Base-by-base conservation (phyloP, 2,329 filamentous ascomycete species). In the Zymoseptoria brevis region DNA sequence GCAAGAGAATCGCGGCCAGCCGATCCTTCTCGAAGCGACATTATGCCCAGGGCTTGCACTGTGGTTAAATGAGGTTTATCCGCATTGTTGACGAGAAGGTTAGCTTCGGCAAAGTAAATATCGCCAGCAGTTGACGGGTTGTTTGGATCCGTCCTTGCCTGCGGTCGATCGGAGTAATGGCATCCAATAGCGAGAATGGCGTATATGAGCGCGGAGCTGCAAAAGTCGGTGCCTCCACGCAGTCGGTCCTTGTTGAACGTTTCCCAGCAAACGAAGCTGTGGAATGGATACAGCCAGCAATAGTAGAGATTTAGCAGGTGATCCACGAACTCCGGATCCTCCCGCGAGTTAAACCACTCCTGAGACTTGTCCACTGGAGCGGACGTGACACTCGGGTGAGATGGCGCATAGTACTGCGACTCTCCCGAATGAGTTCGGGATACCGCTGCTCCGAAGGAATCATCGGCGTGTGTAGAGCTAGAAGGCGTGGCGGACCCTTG, bases 21-120 rank as follows among this genome's bases (percentile, higher is more conserved):
- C 19, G 87, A 89, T 2, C 85, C 86, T 74, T 91, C 87, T 50
- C 87, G 78, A 63, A 90, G 84, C 5, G 86, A 86, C 86, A 92
- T 88, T 66, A 91, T 82, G 5, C 87, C 87, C 19, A 91, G 75
- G 1, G 88, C 87, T 74, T 91, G 88, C 51, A 89, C 85, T 4
- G 86, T 89, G 2, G 87, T 88, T 29, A 90, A 74, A 6, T 73
- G 81, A 62, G 88, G 82, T 56, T 83, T 82, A 60, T 88, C 76
- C 48, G 74, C 71, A 57, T 81, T 75, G 58, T 81, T 76, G 29
- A 89, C 78, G 0, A 90, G 75, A 8, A 84, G 77, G 61, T 82
- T 79, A 7, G 84, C 81, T 70, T 91, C 87, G 56, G 83, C 82
- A 72, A 89, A 90, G 73, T 90, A 91, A 69, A 88, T 83, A 62